A percentile compares a stretch with the other conserved stretches of the same genome.
These are phyloP conservation scores for Grammothele lineata DNA, from an alignment of 768 basidiomycete genomes.

Conservation along the genomic window DNA sequence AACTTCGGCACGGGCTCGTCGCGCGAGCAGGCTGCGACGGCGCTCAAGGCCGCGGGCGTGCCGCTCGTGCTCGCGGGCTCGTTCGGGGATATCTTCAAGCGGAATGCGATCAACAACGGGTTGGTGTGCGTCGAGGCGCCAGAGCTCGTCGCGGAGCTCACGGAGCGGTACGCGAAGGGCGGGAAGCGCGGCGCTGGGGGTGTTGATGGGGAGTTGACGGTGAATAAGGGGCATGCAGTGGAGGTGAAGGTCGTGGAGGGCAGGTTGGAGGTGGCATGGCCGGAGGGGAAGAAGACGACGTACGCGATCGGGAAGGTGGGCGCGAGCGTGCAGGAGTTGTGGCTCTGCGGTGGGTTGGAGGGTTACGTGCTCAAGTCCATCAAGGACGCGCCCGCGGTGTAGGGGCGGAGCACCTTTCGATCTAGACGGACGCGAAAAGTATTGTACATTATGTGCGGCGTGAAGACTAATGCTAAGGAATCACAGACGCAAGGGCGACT, in stretches of 20 bases:
- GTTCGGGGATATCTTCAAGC: conserved; percentile 99
- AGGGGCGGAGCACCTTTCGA: too few relatives aligned
- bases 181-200: conserved; percentile 79
- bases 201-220: conserved; percentile 76
- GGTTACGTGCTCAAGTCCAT: conserved; percentile 83
- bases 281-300: conserved; percentile 41
- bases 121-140: conserved; percentile 93
- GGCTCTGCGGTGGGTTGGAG: conserved; percentile 93
- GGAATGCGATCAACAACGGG: conserved; percentile 98
- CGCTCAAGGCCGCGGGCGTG: conserved; percentile 89
- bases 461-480: too few relatives aligned
- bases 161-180: conserved; percentile 65
- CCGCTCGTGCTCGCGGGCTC: conserved; percentile 95
- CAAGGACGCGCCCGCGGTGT: conserved; percentile 11
- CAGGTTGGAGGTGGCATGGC: conserved; percentile 23
- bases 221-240: conserved; percentile 55
- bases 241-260: conserved; percentile 64
- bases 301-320: conserved; percentile 79
- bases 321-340: conserved; percentile 93
- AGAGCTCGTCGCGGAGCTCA: conserved; percentile 82
- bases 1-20: conserved; percentile 99
- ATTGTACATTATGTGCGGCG: too few relatives aligned
- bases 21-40: conserved; percentile 97
- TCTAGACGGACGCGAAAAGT: too few relatives aligned
- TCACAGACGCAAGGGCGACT: too few relatives aligned